phyloP scores from a whole-genome alignment of 176 grass and related monocot genomes.

The Aegilops sharonensis region DNA sequence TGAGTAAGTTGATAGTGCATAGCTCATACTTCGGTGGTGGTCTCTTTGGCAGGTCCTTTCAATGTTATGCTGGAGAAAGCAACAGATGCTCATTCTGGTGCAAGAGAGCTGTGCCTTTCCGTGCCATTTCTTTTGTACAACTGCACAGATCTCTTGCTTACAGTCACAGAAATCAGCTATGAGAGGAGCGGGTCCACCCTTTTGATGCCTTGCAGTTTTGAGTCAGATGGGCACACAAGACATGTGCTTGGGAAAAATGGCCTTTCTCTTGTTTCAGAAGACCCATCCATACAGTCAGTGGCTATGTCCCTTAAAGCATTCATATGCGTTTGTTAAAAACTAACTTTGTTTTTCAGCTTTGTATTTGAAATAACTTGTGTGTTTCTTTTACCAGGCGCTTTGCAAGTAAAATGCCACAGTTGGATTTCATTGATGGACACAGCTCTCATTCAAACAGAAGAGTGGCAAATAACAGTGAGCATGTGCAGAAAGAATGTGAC shows the following conservation, averaged over 20 bases:
- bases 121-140: slow-evolving; percentile 96
- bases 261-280: slow-evolving; percentile 69
- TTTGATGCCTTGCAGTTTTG: slow-evolving; percentile 75
- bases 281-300: slow-evolving; percentile 38
- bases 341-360: slow-evolving; percentile 6
- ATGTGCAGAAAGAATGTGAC: slow-evolving; percentile 47
- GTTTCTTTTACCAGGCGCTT: slow-evolving; percentile 22
- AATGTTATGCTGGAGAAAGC: slow-evolving; percentile 88
- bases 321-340: slow-evolving; percentile 4
- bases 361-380: slow-evolving; percentile 16
- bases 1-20: slow-evolving; percentile 24
- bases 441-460: slow-evolving; percentile 45
- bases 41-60: slow-evolving; percentile 62
- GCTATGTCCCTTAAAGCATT: slow-evolving; percentile 11
- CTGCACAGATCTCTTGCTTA: slow-evolving; percentile 77
- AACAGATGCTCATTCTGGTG: slow-evolving; percentile 79
- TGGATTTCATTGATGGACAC: slow-evolving; percentile 35
- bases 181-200: slow-evolving; percentile 62
- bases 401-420: slow-evolving; percentile 36
- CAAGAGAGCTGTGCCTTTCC: slow-evolving; percentile 80
- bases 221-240: slow-evolving; percentile 47
- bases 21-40: slow-evolving; percentile 14
- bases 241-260: slow-evolving; percentile 55
- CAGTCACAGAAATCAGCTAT: slow-evolving; percentile 66
- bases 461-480: slow-evolving; percentile 23